phyloP scores from a whole-genome alignment of 257 asterid species.

The Anisodus tanguticus region DNA sequence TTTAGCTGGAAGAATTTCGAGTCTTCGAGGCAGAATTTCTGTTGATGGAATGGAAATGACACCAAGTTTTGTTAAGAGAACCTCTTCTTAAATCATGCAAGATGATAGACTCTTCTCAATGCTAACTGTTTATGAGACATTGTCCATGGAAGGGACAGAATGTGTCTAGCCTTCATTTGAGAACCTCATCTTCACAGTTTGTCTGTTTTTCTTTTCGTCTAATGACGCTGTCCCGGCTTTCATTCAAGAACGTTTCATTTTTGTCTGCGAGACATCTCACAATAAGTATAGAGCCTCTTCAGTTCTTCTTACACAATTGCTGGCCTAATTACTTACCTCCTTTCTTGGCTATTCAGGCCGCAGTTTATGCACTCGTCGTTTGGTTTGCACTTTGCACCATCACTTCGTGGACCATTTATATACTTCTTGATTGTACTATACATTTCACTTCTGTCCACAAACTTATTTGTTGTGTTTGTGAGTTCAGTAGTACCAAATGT shows the following conservation, averaged over 20 bases:
- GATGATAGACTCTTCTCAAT: slow-evolving; percentile 70
- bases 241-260: slow-evolving; percentile 80
- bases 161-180: too few species aligned
- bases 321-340: slow-evolving; percentile 73
- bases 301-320: slow-evolving; percentile 64
- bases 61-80: slow-evolving; percentile 44
- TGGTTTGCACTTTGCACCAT: slow-evolving; percentile 65
- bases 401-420: slow-evolving; percentile 48
- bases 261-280: slow-evolving; percentile 75
- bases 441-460: slow-evolving; percentile 62
- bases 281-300: slow-evolving; percentile 74
- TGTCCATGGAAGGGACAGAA: too few species aligned
- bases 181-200: slow-evolving; percentile 80
- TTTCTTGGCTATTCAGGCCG: slow-evolving; percentile 70
- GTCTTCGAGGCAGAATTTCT: slow-evolving; percentile 62
- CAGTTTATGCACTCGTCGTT: slow-evolving; percentile 57
- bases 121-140: slow-evolving; percentile 81
- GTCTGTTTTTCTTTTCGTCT: slow-evolving; percentile 80
- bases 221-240: slow-evolving; percentile 91
- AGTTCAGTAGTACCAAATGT: slow-evolving; percentile 85
- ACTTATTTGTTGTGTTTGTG: slow-evolving; percentile 70
- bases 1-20: slow-evolving; percentile 71
- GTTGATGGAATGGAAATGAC: slow-evolving; percentile 55
- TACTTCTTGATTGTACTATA: slow-evolving; percentile 68
- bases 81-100: slow-evolving; percentile 51